phyloP scores from a whole-genome alignment of 768 basidiomycete species.

The Strobilomyces confusus region DNA sequence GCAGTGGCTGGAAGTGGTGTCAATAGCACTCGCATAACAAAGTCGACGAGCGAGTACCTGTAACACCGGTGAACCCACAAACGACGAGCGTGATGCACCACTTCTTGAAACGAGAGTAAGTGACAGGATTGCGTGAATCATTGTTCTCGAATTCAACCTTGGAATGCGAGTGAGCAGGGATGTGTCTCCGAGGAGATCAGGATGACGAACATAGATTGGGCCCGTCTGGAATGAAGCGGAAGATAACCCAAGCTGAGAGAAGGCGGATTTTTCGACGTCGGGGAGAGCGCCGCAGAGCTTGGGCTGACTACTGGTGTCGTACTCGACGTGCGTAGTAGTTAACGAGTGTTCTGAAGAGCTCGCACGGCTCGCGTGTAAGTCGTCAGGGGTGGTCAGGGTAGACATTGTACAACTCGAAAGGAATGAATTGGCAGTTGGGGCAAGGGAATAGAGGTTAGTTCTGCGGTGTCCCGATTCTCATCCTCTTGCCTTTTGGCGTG shows the following conservation, averaged over 20 bases:
- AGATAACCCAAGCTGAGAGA: slow-evolving; percentile 1
- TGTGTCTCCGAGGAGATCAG: slow-evolving; percentile 16
- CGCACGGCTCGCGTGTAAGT: slow-evolving; percentile 9
- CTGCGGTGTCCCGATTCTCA: slow-evolving; percentile 1
- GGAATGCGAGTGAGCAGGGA: no score
- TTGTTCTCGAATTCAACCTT: no score
- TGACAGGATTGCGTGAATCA: slow-evolving; percentile 33
- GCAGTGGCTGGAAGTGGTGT: slow-evolving; percentile 40
- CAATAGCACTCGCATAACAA: background rate
- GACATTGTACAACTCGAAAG: slow-evolving; percentile 15
- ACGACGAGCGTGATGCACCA: slow-evolving; percentile 35
- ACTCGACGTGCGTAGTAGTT: slow-evolving; percentile 9
- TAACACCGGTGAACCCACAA: slow-evolving; percentile 29
- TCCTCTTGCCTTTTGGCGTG: background rate
- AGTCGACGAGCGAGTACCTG: slow-evolving; percentile 12
- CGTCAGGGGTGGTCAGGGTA: slow-evolving; percentile 8
- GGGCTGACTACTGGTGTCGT: slow-evolving; percentile 1
- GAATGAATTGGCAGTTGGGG: slow-evolving; percentile 13
- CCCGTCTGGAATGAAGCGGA: no score
- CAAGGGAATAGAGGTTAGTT: background rate
- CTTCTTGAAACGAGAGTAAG: slow-evolving; percentile 36
- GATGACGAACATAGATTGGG: slow-evolving; percentile 13
- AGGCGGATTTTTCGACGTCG: slow-evolving; percentile 9
- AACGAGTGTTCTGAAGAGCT: slow-evolving; percentile 13
- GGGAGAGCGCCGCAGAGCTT: background rate